Percentiles rank a stretch among this genome's conserved stretches.
These are phyloP conservation scores for Luzula sylvatica DNA, from an alignment of 176 grass and related monocot genomes.

Conservation along the genomic window DNA sequence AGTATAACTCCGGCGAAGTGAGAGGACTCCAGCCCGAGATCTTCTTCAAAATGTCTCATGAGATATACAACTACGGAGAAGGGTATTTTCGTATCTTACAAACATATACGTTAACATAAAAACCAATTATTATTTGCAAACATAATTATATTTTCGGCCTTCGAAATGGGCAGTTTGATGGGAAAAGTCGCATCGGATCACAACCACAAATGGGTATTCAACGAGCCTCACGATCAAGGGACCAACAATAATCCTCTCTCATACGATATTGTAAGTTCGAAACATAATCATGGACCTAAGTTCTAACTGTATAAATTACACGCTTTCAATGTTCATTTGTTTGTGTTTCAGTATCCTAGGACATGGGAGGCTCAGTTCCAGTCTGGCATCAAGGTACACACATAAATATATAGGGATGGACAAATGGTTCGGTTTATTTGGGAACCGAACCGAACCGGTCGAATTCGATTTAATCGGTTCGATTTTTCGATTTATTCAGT, in stretches of 20 bases:
- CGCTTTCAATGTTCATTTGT: neutral
- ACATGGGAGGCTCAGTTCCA: constrained; percentile 88
- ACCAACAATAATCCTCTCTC: constrained; percentile 21
- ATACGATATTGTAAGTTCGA: constrained; percentile 44
- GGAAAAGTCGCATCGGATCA: constrained; percentile 59
- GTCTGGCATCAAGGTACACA: constrained; percentile 56
- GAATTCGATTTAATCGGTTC: no score
- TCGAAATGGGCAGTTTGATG: constrained; percentile 29
- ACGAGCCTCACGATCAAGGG: constrained; percentile 32
- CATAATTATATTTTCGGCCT: no score
- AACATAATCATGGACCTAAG: neutral
- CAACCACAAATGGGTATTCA: constrained; percentile 57
- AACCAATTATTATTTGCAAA: no score
- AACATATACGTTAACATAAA: no score
- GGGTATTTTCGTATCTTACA: constrained; percentile 18
- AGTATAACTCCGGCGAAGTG: constrained; percentile 22
- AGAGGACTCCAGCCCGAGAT: constrained; percentile 58
- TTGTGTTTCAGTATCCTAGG: constrained; percentile 46
- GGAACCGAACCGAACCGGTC: no score
- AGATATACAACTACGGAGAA: constrained; percentile 75
- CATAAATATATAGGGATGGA: no score
- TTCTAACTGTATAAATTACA: neutral
- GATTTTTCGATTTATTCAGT: no score
- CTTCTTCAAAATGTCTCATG: constrained; percentile 80
- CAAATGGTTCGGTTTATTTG: no score